phyloP scores from a whole-genome alignment of 441 rosid species.

The Gossypium davidsonii region DNA sequence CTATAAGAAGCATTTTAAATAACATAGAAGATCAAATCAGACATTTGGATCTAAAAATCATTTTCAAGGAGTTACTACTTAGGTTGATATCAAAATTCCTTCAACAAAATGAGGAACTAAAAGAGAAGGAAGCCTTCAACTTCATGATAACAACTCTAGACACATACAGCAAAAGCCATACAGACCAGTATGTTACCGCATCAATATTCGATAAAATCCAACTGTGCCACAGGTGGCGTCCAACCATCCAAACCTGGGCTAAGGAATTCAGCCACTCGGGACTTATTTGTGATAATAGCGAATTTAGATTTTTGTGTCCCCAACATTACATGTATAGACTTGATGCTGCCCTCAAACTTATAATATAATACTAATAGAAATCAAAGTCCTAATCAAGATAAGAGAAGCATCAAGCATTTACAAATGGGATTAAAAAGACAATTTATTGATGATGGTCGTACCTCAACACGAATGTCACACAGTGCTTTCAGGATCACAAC shows the following conservation, averaged over 20 bases:
- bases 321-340: slow-evolving; percentile 1
- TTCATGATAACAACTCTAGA: background rate
- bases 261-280: background rate
- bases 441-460: slow-evolving; percentile 24
- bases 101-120: background rate
- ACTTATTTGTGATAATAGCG: background rate
- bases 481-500: slow-evolving; percentile 93
- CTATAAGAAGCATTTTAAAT: background rate
- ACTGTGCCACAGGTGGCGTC: background rate
- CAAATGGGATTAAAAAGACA: slow-evolving; percentile 4
- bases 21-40: background rate
- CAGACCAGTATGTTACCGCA: background rate
- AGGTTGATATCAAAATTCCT: background rate
- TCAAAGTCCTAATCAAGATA: slow-evolving; percentile 1
- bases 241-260: background rate
- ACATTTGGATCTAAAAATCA: background rate
- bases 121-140: background rate
- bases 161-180: background rate
- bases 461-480: slow-evolving; percentile 99
- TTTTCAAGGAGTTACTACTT: background rate
- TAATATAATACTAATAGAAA: background rate
- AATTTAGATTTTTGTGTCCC: background rate
- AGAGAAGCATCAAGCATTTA: background rate
- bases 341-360: background rate
- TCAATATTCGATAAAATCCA: background rate